phyloP scores from a whole-genome alignment of 768 basidiomycete species.

The Phlebiopsis gigantea region DNA sequence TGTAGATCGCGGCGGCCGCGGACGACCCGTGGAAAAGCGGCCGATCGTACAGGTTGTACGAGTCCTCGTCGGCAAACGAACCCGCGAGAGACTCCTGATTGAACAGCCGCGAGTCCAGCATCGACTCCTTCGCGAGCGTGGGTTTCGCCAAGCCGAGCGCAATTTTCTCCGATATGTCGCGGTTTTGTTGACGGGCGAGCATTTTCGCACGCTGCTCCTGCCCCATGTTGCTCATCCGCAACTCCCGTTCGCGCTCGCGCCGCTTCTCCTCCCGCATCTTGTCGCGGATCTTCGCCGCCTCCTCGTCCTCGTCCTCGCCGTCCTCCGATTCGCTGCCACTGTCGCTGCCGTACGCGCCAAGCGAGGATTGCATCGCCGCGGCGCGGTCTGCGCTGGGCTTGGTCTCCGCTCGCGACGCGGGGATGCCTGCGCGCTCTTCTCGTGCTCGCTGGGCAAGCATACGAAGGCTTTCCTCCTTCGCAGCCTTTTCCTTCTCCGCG shows the following conservation, averaged over 20 bases:
- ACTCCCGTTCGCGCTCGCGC: conserved; percentile 90
- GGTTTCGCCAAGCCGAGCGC: conserved; percentile 98
- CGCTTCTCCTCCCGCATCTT: conserved; percentile 89
- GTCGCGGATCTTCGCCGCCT: conserved; percentile 82
- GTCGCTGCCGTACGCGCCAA: conserved; percentile 86
- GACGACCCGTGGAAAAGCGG: conserved; percentile 95
- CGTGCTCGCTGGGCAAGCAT: conserved; percentile 75
- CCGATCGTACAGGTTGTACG: conserved; percentile 92
- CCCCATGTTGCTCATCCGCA: conserved; percentile 99
- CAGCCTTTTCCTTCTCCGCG: conserved; percentile 96
- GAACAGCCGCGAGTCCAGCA: conserved; percentile 96
- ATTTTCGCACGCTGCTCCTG: conserved; percentile 93
- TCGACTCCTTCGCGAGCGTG: conserved; percentile 90
- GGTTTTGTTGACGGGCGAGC: conserved; percentile 93
- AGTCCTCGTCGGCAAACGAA: conserved; percentile 86
- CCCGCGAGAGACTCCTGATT: conserved; percentile 86
- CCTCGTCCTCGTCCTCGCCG: conserved; percentile 63
- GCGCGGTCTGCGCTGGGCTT: conserved; percentile 64
- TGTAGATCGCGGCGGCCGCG: conserved; percentile 99
- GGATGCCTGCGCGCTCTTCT: conserved; percentile 72
- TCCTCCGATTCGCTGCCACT: conserved; percentile 58
- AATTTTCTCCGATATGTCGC: conserved; percentile 99
- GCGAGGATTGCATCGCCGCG: conserved; percentile 66
- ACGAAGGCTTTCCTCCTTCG: conserved; percentile 94
- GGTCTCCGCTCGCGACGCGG: conserved; percentile 24